phyloP scores from a whole-genome alignment of 371 early-diverging fungal species.

The Conidiobolus incongruus region DNA sequence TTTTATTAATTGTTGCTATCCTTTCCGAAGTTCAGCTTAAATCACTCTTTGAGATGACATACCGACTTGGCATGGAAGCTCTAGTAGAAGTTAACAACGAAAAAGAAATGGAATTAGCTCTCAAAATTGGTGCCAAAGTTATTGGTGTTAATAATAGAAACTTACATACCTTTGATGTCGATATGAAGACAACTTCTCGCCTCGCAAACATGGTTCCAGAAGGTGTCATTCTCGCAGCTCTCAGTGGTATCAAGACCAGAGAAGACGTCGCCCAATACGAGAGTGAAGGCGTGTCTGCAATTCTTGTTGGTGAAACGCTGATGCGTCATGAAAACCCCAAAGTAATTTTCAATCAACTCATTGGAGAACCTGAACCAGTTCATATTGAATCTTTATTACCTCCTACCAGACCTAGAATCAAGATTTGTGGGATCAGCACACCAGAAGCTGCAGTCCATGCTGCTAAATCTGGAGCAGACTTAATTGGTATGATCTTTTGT shows the following conservation, averaged over 20 bases:
- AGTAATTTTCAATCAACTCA: conserved; percentile 43
- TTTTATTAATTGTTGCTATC: conserved; percentile 91
- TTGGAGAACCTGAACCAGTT: conserved; percentile 11
- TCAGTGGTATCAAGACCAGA: conserved; percentile 72
- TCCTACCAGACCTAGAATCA: conserved; percentile 29
- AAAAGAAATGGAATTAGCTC: conserved; percentile 70
- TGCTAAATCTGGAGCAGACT: conserved; percentile 58
- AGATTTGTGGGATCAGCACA: conserved; percentile 76
- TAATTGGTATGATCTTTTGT: conserved; percentile 84
- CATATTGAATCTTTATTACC: no score
- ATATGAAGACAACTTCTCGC: conserved; percentile 56
- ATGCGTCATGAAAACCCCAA: conserved; percentile 66
- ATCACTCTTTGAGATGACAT: conserved; percentile 42
- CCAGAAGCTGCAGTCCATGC: conserved; percentile 62
- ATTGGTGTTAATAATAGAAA: conserved; percentile 96
- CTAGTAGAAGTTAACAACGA: conserved; percentile 87
- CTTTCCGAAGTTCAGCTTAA: conserved; percentile 36
- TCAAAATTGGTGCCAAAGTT: conserved; percentile 56
- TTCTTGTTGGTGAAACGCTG: conserved; percentile 89
- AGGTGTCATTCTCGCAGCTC: conserved; percentile 51
- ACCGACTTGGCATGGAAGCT: conserved; percentile 83
- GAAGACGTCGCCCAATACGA: conserved; percentile 65
- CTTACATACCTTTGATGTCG: conserved; percentile 84
- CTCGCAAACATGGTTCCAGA: conserved; percentile 52
- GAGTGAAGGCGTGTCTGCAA: conserved; percentile 45